These are phyloP conservation scores for Fraxinus angustifolia DNA, from an alignment of 305 asterid species.

Conservation along the genomic window DNA sequence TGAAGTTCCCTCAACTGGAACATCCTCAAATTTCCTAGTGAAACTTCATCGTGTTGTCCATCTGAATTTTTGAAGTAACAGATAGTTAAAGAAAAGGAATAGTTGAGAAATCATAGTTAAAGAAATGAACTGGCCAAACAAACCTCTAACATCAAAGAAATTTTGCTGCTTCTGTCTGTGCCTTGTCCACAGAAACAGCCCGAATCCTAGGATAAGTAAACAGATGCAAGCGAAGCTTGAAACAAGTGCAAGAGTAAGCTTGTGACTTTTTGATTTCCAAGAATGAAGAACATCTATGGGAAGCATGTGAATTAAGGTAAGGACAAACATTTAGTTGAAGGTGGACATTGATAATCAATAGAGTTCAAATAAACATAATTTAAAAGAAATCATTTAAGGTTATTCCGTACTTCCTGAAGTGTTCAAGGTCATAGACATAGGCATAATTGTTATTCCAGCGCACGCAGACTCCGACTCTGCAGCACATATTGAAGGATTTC, in stretches of 20 bases:
- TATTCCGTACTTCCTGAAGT: constrained; percentile 47
- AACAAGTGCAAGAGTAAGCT: constrained; percentile 37
- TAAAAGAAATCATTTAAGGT: neutral
- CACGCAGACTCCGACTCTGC: constrained; percentile 62
- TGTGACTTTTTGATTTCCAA: constrained; percentile 28
- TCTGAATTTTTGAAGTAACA: constrained; percentile 36
- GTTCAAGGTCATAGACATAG: constrained; percentile 86
- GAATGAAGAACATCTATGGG: constrained; percentile 25
- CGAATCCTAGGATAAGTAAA: constrained; percentile 36
- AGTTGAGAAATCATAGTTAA: neutral
- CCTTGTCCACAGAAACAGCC: constrained; percentile 35
- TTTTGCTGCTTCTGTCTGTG: constrained; percentile 24
- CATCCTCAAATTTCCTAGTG: constrained; percentile 77
- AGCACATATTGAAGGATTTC: constrained; percentile 77
- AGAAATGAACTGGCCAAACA: constrained; percentile 4
- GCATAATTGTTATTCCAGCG: constrained; percentile 59
- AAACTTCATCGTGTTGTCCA: constrained; percentile 62
- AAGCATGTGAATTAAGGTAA: neutral
- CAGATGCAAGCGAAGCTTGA: constrained; percentile 37
- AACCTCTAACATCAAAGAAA: constrained; percentile 31
- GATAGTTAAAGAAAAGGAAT: constrained; percentile 7
- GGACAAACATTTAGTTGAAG: neutral
- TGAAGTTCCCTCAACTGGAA: constrained; percentile 81
- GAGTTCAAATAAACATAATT: neutral
- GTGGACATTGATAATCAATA: neutral